These are phyloP conservation scores for Arthrobotrys entomopaga DNA, from an alignment of 2,329 filamentous ascomycete genomes.

Conservation along the genomic window DNA sequence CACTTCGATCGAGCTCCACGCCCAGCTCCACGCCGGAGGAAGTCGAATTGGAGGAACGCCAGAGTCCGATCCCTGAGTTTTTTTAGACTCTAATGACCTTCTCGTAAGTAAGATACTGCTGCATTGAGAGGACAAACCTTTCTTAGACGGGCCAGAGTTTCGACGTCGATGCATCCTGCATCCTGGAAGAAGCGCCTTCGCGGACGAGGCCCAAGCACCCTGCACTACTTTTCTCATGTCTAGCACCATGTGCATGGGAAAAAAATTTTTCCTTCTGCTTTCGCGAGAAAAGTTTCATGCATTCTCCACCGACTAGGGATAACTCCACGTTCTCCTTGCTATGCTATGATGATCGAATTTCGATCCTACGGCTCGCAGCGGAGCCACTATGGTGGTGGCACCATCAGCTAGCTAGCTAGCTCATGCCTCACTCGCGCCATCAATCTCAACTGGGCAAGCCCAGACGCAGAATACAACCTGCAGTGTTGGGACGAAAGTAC, in stretches of 20 bases:
- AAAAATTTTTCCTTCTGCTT: constrained; percentile 4
- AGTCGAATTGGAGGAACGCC: neutral
- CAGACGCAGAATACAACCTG: constrained; percentile 33
- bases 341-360: neutral
- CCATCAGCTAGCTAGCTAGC: neutral
- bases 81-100: too few species aligned
- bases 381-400: neutral
- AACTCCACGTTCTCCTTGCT: neutral
- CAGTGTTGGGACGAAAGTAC: constrained; percentile 26
- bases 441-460: constrained; percentile 35
- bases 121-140: constrained; percentile 6
- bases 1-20: too few species aligned
- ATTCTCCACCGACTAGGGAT: constrained; percentile 24
- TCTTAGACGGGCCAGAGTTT: constrained; percentile 6
- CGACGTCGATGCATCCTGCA: constrained; percentile 8
- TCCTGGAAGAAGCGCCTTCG: constrained; percentile 9
- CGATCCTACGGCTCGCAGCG: constrained; percentile 10
- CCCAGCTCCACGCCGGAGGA: constrained; percentile 14
- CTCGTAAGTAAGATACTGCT: constrained; percentile 20
- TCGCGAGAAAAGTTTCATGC: neutral
- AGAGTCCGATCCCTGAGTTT: too few species aligned
- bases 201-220: constrained; percentile 19
- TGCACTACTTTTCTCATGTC: constrained; percentile 7
- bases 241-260: neutral
- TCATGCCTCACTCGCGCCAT: constrained; percentile 25